A percentile compares a stretch with the other conserved stretches of the same genome.
These are phyloP conservation scores for Eucalyptus sp. DNA, from an alignment of 345 rosid genomes.

Conservation along the genomic window DNA sequence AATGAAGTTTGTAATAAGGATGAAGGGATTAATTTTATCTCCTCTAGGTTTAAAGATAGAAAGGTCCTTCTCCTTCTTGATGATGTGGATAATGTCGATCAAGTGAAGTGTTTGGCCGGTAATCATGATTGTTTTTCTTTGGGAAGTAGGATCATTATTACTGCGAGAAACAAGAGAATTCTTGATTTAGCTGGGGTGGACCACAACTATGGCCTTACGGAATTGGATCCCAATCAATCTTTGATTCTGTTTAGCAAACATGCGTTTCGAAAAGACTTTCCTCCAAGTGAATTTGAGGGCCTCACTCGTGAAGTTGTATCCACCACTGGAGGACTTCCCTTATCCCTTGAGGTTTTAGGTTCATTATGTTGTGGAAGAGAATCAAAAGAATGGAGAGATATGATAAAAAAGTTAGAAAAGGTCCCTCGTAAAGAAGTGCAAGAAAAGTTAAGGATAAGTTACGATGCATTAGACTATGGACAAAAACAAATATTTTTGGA, in stretches of 20 bases:
- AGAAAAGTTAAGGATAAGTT: neutral
- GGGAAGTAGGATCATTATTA: neutral
- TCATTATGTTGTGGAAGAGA: no score
- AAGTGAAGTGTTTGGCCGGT: neutral
- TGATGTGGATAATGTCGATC: neutral
- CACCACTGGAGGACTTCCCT: no score
- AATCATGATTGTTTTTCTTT: neutral
- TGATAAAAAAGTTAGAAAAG: neutral
- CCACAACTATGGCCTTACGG: neutral
- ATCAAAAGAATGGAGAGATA: no score
- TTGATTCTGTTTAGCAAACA: neutral
- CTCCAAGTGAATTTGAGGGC: neutral
- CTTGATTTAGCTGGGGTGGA: neutral
- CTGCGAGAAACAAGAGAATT: neutral
- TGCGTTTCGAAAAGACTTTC: neutral
- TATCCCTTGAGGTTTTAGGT: no score
- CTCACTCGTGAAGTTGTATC: neutral
- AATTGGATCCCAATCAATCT: neutral
- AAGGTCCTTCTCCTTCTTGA: neutral
- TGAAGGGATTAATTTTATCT: neutral
- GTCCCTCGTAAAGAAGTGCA: neutral
- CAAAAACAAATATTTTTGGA: neutral
- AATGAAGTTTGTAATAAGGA: neutral
- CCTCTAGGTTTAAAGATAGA: neutral
- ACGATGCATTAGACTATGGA: neutral